These are phyloP conservation scores for Drechslerella stenobrocha DNA, from an alignment of 2,329 filamentous ascomycete genomes.

Conservation along the genomic window DNA sequence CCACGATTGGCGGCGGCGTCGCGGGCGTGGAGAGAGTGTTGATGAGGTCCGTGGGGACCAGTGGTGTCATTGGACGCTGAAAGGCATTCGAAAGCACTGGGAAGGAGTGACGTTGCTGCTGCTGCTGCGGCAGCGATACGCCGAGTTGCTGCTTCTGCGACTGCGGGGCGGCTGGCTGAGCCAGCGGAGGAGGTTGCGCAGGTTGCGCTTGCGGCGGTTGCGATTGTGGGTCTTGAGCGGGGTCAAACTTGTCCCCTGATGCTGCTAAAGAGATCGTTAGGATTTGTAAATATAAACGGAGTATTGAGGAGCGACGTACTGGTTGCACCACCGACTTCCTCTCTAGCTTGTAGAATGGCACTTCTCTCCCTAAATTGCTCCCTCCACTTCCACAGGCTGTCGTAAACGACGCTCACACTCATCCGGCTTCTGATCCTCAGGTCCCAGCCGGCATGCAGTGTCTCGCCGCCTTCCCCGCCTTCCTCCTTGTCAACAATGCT, in stretches of 20 bases:
- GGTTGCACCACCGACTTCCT: slow-evolving; percentile 57
- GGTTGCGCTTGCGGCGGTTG: slow-evolving; percentile 11
- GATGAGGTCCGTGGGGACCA: slow-evolving; percentile 28
- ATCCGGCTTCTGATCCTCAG: slow-evolving; percentile 80
- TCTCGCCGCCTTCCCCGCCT: slow-evolving; percentile 27
- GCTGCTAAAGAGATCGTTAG: slow-evolving; percentile 18
- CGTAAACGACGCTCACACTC: slow-evolving; percentile 82
- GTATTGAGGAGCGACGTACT: slow-evolving; percentile 14
- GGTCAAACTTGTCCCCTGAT: slow-evolving; percentile 24
- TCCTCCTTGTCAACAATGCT: slow-evolving; percentile 31
- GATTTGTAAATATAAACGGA: neutral
- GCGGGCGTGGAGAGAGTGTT: slow-evolving; percentile 13
- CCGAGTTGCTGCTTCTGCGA: slow-evolving; percentile 12
- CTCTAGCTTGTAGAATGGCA: slow-evolving; percentile 56
- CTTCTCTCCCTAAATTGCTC: slow-evolving; percentile 64
- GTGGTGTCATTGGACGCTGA: slow-evolving; percentile 31
- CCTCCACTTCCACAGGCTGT: slow-evolving; percentile 83
- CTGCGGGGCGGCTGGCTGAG: neutral
- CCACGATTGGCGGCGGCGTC: slow-evolving; percentile 2
- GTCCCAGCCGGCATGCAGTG: slow-evolving; percentile 62
- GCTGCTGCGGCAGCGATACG: slow-evolving; percentile 7
- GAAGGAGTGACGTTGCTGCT: slow-evolving; percentile 37
- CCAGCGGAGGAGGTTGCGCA: slow-evolving; percentile 8
- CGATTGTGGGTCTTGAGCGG: slow-evolving; percentile 19
- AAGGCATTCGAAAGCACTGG: slow-evolving; percentile 44